Evolutionary conservation across 305 asterid species (phyloP).

Genomic region (Nicotiana rustica): DNA sequence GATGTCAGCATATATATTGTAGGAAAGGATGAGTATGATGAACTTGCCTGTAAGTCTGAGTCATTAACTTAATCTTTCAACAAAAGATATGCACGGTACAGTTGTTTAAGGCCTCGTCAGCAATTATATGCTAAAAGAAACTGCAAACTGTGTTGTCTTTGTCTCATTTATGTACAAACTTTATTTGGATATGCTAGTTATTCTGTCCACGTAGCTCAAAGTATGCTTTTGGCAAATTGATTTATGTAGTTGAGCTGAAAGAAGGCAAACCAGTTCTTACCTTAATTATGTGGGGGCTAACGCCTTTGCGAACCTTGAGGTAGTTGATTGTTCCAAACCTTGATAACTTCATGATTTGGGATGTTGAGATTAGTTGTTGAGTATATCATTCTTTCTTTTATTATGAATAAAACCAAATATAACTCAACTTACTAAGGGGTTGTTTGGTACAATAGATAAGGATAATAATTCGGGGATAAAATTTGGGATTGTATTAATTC

Average conservation of each 20-base stretch:
- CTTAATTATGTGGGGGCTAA: slow-evolving; percentile 10
- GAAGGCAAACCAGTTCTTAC: background rate
- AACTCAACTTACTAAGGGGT: background rate
- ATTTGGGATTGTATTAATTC: too few species aligned
- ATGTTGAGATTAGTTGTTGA: background rate
- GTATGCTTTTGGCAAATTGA: background rate
- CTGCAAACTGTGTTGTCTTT: background rate
- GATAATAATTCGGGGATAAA: too few species aligned
- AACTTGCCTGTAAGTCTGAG: slow-evolving; percentile 80
- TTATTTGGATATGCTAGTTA: background rate
- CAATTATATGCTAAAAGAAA: background rate
- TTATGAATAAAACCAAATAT: background rate
- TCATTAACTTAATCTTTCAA: background rate
- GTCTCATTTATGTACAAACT: background rate
- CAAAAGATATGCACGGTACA: background rate
- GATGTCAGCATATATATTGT: slow-evolving; percentile 90
- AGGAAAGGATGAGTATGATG: slow-evolving; percentile 97
- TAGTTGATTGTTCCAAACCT: slow-evolving; percentile 5
- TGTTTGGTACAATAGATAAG: too few species aligned
- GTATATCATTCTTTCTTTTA: background rate
- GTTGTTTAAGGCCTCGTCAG: background rate
- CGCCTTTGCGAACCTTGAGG: background rate
- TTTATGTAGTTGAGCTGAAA: background rate
- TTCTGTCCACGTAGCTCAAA: background rate
- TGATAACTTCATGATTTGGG: background rate